Evolutionary conservation across 208 protist species (phyloP), one percentile per base, ranked within the genome.

Genomic region (Trypanosoma mega): DNA sequence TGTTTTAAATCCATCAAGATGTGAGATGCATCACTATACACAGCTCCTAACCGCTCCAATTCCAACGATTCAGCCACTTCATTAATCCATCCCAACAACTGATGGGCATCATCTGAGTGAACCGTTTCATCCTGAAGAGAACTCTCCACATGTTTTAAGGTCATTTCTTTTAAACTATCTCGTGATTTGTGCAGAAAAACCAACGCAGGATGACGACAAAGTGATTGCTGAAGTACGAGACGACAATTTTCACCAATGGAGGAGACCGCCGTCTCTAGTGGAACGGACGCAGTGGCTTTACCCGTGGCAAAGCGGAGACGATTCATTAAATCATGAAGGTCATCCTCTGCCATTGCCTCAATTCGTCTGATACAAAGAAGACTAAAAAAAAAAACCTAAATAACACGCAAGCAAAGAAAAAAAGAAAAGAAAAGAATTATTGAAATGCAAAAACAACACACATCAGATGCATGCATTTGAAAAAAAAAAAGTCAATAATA

Each of bases 281-380:
- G 53, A 63, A 52, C 29, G 1, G 29, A 46, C 24, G 31, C 65
- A 6, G 55, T 63, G 2, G 65, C 51, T 58, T 90, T 80, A 11
- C 87, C 87, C 5, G 87, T 82, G 2, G 87, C 74, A 54, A 70
- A 80, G 43, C 87, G 79, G 39, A 93, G 67, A 27, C 80, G 68
- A 53, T 82, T 72, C 55, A 87, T 83, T 31, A 93, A 59, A 45
- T 84, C 80, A 3, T 70, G 72, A 16, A 93, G 69, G 21, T 86
- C 73, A 23, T 71, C 37, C 31, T 76, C 76, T 31, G 50, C 68
- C 74, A 86, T 83, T n/a, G n/a, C n/a, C n/a, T n/a, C n/a, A n/a
- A n/a, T n/a, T n/a, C n/a, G n/a, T 46, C 39, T 3, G 16, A 44
- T n/a, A 33, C 43, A n/a, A 9, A 23, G 27, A 31, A 51, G 24